These are phyloP conservation scores for Ceratobasidium papillatum DNA, from an alignment of 1,284 basidiomycete species.

Conservation along the genomic window DNA sequence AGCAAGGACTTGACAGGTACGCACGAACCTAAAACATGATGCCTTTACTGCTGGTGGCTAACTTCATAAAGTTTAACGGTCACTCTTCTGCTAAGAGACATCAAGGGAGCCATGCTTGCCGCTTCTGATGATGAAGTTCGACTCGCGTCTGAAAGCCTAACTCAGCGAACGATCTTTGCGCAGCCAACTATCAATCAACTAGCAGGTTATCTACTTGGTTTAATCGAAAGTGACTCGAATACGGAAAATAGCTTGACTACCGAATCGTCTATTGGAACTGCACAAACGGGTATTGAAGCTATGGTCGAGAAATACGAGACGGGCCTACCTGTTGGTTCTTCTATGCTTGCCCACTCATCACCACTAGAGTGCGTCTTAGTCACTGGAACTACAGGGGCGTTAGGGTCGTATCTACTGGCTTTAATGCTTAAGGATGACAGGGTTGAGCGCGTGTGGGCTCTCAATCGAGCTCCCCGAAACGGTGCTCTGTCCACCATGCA, in stretches of 20 bases:
- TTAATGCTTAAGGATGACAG: slow-evolving; percentile 45
- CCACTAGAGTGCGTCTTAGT: slow-evolving; percentile 48
- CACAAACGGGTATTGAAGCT: neutral
- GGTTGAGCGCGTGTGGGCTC: slow-evolving; percentile 43
- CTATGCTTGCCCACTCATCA: neutral
- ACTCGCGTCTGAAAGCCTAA: neutral
- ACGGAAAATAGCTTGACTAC: slow-evolving; percentile 30
- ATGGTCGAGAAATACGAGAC: slow-evolving; percentile 37
- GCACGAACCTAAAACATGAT: neutral
- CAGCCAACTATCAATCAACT: slow-evolving; percentile 18
- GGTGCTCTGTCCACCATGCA: neutral
- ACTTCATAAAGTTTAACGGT: slow-evolving; percentile 9
- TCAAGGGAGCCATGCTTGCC: slow-evolving; percentile 10
- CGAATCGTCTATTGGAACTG: too few species aligned
- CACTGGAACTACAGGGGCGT: slow-evolving; percentile 53
- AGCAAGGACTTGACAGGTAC: slow-evolving; percentile 39
- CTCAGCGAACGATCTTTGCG: slow-evolving; percentile 25
- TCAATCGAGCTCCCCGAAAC: slow-evolving; percentile 39
- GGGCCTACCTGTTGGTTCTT: neutral
- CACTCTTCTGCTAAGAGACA: slow-evolving; percentile 18
- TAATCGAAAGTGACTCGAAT: neutral
- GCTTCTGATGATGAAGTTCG: neutral
- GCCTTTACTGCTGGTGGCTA: neutral
- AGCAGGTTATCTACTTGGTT: neutral
- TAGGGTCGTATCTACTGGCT: slow-evolving; percentile 51